Evolutionary conservation across 768 basidiomycete species (phyloP), one percentile per base, ranked within the genome.

Genomic region (Boletus subparvulus): DNA sequence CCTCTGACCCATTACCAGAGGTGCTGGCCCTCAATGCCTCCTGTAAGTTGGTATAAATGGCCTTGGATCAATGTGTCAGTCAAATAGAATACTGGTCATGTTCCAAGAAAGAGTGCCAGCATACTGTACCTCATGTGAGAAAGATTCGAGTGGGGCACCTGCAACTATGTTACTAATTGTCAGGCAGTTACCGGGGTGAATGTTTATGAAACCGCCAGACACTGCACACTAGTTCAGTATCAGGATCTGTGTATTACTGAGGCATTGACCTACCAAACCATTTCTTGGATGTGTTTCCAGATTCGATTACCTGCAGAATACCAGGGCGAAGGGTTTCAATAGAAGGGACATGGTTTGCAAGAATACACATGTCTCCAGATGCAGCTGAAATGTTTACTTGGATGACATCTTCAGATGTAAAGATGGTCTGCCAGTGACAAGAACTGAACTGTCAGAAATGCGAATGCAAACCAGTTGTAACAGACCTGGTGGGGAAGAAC

Each of bases 311-410:
- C 75, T 99, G 96, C 52, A 99, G 79, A 55, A 98, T 80, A 71
- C 96, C 96, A 42, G 96, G 89, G 68, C 90, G 90, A 52, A 98
- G 81, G 47, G 95, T 81, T 75, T 99, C 96, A 55, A 98, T 89
- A 21, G 93, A 90, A 26, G 96, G 88, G 55, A 97, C 94, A 76
- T 99, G 96, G 82, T 95, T 96, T 65, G 96, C 92, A 59, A 99
- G 86, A 68, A 99, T 91, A 80, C 96, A 96, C 94, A 98, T 97
- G 76, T 98, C 95, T 69, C 96, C 96, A 5, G 92, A 88, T 52
- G 86, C 91, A 39, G 94, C 96, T 39, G 94, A 79, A 65, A 97
- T 78, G 79, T 97, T 97, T 64, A 99, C 96, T 75, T 98, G 96
- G 26, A 91, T 84, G 56, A 97, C 96, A 73, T 94, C 94, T 66